These are phyloP conservation scores for Mycena vitilis DNA, from an alignment of 768 basidiomycete genomes.

Conservation along the genomic window DNA sequence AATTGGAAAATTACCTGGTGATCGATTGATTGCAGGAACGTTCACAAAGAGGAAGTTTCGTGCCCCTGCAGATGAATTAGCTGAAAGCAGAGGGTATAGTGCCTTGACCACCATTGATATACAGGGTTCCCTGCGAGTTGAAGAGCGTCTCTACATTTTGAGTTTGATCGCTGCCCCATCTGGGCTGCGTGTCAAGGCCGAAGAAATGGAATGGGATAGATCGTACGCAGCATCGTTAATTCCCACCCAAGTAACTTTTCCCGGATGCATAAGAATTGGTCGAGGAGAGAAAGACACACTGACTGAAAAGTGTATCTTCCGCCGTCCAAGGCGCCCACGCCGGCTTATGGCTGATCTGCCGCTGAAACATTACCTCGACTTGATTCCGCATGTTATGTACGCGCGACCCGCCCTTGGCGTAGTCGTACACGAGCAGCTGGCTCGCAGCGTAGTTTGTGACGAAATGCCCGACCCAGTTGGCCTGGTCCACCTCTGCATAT, in stretches of 20 bases:
- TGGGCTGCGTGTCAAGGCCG: background rate
- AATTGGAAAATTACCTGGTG: slow-evolving; percentile 39
- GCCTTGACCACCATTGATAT: slow-evolving; percentile 35
- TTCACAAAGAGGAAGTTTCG: slow-evolving; percentile 57
- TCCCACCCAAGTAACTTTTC: slow-evolving; percentile 58
- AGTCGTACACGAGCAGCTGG: slow-evolving; percentile 55
- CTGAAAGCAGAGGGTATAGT: background rate
- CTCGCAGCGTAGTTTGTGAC: slow-evolving; percentile 27
- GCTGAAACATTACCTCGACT: slow-evolving; percentile 44
- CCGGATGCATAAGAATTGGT: background rate
- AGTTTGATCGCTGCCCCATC: slow-evolving; percentile 26
- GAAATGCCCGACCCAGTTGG: slow-evolving; percentile 27
- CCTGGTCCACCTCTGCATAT: slow-evolving; percentile 14
- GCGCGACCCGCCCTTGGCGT: slow-evolving; percentile 54
- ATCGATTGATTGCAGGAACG: slow-evolving; percentile 52
- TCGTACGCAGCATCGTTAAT: slow-evolving; percentile 58
- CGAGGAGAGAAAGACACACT: slow-evolving; percentile 8
- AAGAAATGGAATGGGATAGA: background rate
- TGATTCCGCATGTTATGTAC: slow-evolving; percentile 48
- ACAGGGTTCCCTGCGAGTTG: slow-evolving; percentile 49
- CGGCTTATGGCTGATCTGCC: slow-evolving; percentile 40
- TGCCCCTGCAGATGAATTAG: slow-evolving; percentile 37
- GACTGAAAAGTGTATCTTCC: slow-evolving; percentile 50
- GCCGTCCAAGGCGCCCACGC: slow-evolving; percentile 45
- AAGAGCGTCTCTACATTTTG: slow-evolving; percentile 46